A percentile compares a stretch with the other conserved stretches of the same genome.
phyloP scores from a whole-genome alignment of 768 basidiomycete genomes.

The Solioccasus polychromus region DNA sequence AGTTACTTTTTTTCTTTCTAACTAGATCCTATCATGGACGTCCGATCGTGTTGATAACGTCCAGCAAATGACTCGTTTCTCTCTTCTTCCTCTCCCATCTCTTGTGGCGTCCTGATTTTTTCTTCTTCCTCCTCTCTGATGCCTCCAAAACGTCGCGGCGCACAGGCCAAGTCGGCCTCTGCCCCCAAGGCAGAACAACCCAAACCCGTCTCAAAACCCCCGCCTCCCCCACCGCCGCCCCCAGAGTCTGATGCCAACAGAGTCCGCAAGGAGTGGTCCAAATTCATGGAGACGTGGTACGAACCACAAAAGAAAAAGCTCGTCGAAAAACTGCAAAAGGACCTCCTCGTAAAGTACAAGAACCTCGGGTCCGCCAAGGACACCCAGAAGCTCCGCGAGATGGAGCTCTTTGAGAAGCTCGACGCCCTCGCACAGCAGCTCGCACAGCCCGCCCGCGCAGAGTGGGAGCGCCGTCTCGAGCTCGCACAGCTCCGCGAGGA shows the following conservation, averaged over 20 bases:
- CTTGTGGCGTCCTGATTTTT: slow-evolving; percentile 17
- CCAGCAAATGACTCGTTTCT: too few relatives aligned
- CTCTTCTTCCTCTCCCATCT: background rate
- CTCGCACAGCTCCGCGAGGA: slow-evolving; percentile 28
- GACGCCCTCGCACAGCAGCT: slow-evolving; percentile 21
- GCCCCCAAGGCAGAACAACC: slow-evolving; percentile 8
- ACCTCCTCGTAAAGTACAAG: slow-evolving; percentile 33
- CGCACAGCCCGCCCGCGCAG: slow-evolving; percentile 29
- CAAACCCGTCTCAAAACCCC: background rate
- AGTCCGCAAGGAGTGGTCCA: slow-evolving; percentile 32
- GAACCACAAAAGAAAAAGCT: slow-evolving; percentile 29
- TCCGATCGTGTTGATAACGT: too few relatives aligned
- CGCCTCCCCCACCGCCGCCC: slow-evolving; percentile 18
- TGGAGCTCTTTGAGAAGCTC: slow-evolving; percentile 27
- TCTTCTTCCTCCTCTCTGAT: slow-evolving; percentile 14
- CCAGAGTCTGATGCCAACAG: slow-evolving; percentile 20
- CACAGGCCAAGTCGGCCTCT: slow-evolving; percentile 15
- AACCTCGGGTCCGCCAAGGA: slow-evolving; percentile 18
- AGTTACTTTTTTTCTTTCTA: too few relatives aligned
- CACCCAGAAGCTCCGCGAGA: slow-evolving; percentile 29
- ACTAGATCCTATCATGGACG: too few relatives aligned
- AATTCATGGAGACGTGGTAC: slow-evolving; percentile 29
- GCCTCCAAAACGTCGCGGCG: slow-evolving; percentile 31
- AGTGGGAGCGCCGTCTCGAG: slow-evolving; percentile 34
- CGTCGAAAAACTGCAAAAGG: slow-evolving; percentile 30